A percentile compares a stretch with the other conserved stretches of the same genome.
Conservation (phyloP, 371 early-diverging fungal species). For the Saksenaea vasiformis region DNA sequence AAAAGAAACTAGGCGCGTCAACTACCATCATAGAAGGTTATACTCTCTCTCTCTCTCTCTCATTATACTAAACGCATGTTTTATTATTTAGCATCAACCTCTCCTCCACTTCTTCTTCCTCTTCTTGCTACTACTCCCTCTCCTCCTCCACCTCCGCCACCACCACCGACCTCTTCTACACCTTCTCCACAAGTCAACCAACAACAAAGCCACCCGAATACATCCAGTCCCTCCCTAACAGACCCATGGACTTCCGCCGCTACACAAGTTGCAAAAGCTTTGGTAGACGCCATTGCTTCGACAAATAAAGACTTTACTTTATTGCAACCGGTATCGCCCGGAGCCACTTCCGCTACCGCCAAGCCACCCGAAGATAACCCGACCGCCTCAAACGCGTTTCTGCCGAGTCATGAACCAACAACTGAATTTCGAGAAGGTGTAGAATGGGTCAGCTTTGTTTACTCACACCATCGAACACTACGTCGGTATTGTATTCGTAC, state of each 20-base stretch:
- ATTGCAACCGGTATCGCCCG: constrained; percentile 8
- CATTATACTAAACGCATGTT: no score
- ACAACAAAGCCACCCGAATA: not conserved
- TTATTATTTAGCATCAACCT: not conserved
- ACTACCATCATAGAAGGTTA: not conserved
- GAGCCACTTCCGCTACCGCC: constrained; percentile 1
- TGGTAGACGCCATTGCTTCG: constrained; percentile 21
- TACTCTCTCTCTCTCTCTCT: no score
- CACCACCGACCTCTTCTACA: not conserved
- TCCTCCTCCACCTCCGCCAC: constrained; percentile 1
- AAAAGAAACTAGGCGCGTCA: constrained; percentile 20
- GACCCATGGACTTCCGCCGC: constrained; percentile 22
- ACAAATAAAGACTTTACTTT: not conserved
- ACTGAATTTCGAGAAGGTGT: constrained; percentile 59
- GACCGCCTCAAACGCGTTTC: not conserved
- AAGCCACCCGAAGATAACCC: constrained; percentile 4
- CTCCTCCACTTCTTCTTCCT: not conserved
- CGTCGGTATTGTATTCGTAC: constrained; percentile 78
- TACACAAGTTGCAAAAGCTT: constrained; percentile 24
- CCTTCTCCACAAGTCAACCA: constrained; percentile 2
- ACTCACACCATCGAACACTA: constrained; percentile 63
- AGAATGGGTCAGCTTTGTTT: constrained; percentile 75
- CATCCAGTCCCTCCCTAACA: not conserved
- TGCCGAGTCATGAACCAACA: constrained; percentile 36
- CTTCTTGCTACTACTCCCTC: not conserved